phyloP scores from a whole-genome alignment of 2,329 filamentous ascomycete species.

The Orbilia quercus region DNA sequence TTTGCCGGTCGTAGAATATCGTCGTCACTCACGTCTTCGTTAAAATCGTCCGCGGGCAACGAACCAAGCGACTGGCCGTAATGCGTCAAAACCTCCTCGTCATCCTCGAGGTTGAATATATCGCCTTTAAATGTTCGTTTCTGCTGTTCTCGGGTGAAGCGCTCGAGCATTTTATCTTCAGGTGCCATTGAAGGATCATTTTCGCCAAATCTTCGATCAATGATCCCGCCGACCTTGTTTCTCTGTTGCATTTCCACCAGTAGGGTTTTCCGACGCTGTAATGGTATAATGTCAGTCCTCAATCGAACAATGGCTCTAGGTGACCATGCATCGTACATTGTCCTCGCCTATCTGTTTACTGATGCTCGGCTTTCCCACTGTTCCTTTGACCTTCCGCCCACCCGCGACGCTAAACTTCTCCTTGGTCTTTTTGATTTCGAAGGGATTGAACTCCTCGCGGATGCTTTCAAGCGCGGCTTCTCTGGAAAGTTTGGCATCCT shows the following conservation, averaged over 20 bases:
- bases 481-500: constrained; percentile 79
- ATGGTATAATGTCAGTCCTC: constrained; percentile 24
- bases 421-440: constrained; percentile 77
- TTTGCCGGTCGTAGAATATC: constrained; percentile 67
- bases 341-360: constrained; percentile 89
- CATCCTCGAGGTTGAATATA: constrained; percentile 94
- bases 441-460: constrained; percentile 96
- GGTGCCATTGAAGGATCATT: constrained; percentile 92
- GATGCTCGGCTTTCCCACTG: constrained; percentile 75
- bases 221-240: constrained; percentile 90
- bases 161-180: constrained; percentile 89
- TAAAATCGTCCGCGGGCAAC: constrained; percentile 76
- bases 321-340: constrained; percentile 68
- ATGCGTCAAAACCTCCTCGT: constrained; percentile 82
- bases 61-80: constrained; percentile 78
- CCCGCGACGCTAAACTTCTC: constrained; percentile 59
- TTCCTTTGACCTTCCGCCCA: constrained; percentile 68
- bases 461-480: constrained; percentile 83
- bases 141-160: constrained; percentile 90
- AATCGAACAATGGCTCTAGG: background rate
- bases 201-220: constrained; percentile 95
- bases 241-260: constrained; percentile 88
- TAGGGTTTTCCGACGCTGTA: constrained; percentile 79
- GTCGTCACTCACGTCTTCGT: constrained; percentile 78
- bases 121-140: constrained; percentile 65